Base-by-base conservation (phyloP, 768 basidiomycete species). In the Paxillus ammoniavirescens region DNA sequence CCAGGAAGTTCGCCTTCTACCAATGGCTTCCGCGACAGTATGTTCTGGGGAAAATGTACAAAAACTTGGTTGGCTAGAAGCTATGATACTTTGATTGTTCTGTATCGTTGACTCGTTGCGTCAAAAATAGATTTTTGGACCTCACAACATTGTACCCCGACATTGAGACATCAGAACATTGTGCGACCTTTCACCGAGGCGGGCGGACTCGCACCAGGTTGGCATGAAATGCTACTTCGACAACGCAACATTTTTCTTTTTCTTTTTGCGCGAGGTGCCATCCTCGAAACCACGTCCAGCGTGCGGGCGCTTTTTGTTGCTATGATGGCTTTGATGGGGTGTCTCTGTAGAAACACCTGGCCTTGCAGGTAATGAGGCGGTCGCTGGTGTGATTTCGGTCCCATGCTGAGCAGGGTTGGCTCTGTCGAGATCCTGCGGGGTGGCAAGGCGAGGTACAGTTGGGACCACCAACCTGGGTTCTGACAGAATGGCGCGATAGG, bases 401-500 rank as follows among this genome's bases (percentile, higher is more conserved):
- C n/a, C 38, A 7, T 42, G 5, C 26, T 26, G 26, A 26, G 26
- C 26, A 26, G 26, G 26, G 26, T 1, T 26, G 26, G 26, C 28
- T 7, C 45, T 2, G 42, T 31, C 23, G 14, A 33, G 26, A 15
- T 45, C 8, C 7, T 26, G 52, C 9, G 42, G 36, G 6, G 21
- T 8, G 30, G 46, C 51, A 36, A 26, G 8, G n/a, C 40, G 17
- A 2, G 40, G 41, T 38, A 51, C 23, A 38, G 50, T 40, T 3
- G 86, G 85, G 2, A 90, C 66, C 10, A 92, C 77, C 9, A 91
- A 65, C 44, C 66, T 80, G 0, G 91, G 89, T 62, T 90, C 87
- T 3, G 90, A 91, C 18, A 93, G 72, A 1, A 92, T 79, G 0
- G 90, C 86, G 5, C 89, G 82, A 61, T 89, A 91, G 5, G 89